phyloP scores from a whole-genome alignment of 139 green algal species.

The Chlorella sorokiniana region DNA sequence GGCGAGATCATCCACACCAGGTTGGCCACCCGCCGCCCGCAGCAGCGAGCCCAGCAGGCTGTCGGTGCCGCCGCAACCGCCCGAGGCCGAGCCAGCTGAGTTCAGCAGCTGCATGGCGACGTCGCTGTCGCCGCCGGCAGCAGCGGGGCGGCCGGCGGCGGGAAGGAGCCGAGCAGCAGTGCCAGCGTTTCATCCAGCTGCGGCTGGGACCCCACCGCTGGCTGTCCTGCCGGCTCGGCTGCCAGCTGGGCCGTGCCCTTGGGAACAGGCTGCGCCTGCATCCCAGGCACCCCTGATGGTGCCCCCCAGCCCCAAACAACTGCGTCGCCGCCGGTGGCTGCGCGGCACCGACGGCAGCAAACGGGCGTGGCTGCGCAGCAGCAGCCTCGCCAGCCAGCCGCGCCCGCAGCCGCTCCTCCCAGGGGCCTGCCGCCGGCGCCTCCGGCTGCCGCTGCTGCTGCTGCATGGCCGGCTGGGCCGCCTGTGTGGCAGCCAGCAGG shows the following conservation, averaged over 20 bases:
- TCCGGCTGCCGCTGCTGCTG: neutral
- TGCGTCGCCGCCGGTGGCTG: no score
- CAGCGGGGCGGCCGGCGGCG: neutral
- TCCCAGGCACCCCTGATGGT: no score
- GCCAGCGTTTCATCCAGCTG: neutral
- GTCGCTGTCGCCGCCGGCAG: neutral
- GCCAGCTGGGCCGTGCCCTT: neutral
- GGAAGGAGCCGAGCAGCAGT: constrained; percentile 1
- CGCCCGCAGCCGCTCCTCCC: neutral
- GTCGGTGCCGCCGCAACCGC: neutral
- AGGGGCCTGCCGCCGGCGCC: neutral
- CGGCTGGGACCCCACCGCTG: neutral
- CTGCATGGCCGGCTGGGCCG: neutral
- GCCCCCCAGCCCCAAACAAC: no score
- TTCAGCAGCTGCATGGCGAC: neutral
- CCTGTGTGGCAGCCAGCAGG: neutral
- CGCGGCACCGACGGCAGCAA: no score
- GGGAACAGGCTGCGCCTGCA: no score
- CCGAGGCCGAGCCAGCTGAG: neutral
- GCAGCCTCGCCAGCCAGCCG: neutral
- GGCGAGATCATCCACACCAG: neutral
- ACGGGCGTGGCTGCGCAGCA: neutral
- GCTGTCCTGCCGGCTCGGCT: no score
- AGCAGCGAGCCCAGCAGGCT: constrained; percentile 1
- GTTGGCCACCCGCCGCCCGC: neutral